These are phyloP conservation scores for Cryptococcus maquisensis DNA, from an alignment of 1,284 basidiomycete species.

Conservation along the genomic window DNA sequence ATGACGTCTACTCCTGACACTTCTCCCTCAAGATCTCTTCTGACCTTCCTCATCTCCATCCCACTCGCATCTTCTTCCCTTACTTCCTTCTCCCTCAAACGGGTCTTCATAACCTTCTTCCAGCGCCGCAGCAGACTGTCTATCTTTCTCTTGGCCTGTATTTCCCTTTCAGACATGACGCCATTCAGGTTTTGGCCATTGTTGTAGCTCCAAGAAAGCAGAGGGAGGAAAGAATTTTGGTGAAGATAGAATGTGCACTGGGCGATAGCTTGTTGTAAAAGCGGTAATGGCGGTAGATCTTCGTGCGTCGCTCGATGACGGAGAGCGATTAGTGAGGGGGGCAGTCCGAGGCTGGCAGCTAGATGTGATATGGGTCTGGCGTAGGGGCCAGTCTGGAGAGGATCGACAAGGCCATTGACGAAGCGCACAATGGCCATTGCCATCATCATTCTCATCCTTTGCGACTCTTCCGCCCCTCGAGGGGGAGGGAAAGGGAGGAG, in stretches of 20 bases:
- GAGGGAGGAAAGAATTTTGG: constrained; percentile 69
- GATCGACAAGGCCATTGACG: constrained; percentile 92
- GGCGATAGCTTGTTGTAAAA: constrained; percentile 69
- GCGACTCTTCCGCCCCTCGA: constrained; percentile 59
- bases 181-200: not conserved
- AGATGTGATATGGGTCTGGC: constrained; percentile 87
- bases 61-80: constrained; percentile 61
- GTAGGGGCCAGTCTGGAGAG: constrained; percentile 69
- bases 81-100: constrained; percentile 62
- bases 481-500: constrained; percentile 53
- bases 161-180: constrained; percentile 2
- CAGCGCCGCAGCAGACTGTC: constrained; percentile 33
- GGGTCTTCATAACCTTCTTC: constrained; percentile 44
- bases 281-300: constrained; percentile 77
- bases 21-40: constrained; percentile 47
- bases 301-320: constrained; percentile 95
- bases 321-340: constrained; percentile 86
- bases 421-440: constrained; percentile 70
- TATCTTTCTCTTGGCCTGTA: constrained; percentile 56
- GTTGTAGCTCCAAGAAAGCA: constrained; percentile 55
- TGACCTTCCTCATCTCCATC: constrained; percentile 33
- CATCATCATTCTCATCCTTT: constrained; percentile 55
- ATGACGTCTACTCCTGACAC: constrained; percentile 64
- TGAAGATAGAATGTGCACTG: constrained; percentile 62
- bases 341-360: constrained; percentile 78